Percentiles rank a stretch among this genome's conserved stretches.
Conservation (phyloP, 495 filamentous ascomycete species). For the Aspergillus nanangensis region DNA sequence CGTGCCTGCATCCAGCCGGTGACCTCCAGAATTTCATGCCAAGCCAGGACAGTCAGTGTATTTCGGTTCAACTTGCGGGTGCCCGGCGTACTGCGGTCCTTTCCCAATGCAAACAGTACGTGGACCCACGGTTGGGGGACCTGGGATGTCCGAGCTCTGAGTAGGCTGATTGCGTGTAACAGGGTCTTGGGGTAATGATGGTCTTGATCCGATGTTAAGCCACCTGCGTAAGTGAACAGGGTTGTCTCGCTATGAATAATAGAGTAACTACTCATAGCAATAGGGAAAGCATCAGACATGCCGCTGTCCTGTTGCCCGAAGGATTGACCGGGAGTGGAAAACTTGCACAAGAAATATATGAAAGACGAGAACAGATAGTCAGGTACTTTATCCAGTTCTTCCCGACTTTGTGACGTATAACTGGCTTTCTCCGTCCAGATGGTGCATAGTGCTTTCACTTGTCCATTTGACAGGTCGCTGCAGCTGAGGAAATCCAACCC, state of each 20-base stretch:
- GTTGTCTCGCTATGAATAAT: conserved; percentile 9
- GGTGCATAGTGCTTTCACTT: conserved; percentile 30
- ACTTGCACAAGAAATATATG: conserved; percentile 41
- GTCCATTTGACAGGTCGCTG: conserved; percentile 29
- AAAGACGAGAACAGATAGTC: conserved; percentile 44
- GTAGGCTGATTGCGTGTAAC: conserved; percentile 39
- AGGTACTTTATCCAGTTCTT: conserved; percentile 27
- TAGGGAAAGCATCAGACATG: conserved; percentile 27
- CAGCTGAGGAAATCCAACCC: conserved; percentile 39
- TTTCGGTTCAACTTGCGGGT: conserved; percentile 14
- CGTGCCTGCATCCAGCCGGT: conserved; percentile 35
- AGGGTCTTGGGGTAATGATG: conserved; percentile 27
- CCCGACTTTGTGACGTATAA: conserved; percentile 11
- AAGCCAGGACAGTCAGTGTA: conserved; percentile 33
- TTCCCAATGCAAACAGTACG: conserved; percentile 26
- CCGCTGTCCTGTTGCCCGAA: conserved; percentile 18
- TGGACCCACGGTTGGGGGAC: conserved; percentile 38
- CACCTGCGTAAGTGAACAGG: conserved; percentile 17
- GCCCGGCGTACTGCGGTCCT: conserved; percentile 13
- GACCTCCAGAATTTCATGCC: conserved; percentile 33
- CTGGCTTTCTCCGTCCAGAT: conserved; percentile 14
- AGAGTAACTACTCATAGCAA: conserved; percentile 13
- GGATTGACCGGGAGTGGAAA: conserved; percentile 12
- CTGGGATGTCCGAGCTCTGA: conserved; percentile 24
- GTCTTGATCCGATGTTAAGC: conserved; percentile 4